Percentiles rank a stretch among this genome's conserved stretches.
Conservation (phyloP, 495 filamentous ascomycete species). For the Trichoderma erinaceum region DNA sequence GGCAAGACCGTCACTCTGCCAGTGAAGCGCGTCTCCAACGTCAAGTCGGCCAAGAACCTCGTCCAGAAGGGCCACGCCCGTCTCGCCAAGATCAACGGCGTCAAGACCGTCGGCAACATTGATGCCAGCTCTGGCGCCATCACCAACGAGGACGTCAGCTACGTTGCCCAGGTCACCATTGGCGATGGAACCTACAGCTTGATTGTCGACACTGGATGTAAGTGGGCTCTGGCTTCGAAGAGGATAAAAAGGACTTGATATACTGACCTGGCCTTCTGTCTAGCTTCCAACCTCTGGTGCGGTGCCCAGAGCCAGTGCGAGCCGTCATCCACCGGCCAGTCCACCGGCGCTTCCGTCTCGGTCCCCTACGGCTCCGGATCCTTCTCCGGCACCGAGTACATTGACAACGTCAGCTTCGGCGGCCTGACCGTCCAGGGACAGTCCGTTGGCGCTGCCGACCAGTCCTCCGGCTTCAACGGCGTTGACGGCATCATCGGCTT, state of each 20-base stretch:
- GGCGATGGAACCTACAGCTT: not conserved
- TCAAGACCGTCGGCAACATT: not conserved
- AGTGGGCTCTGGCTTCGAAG: not conserved
- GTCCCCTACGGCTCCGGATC: not conserved
- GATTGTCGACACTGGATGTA: not conserved
- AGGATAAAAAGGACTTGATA: not conserved
- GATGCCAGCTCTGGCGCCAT: not conserved
- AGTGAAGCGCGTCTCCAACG: not conserved
- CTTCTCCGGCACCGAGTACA: conserved; percentile 10
- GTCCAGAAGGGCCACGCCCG: not conserved
- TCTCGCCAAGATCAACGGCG: not conserved
- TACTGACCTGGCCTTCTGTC: not conserved
- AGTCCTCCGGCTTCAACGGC: conserved; percentile 23
- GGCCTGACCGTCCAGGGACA: conserved; percentile 19
- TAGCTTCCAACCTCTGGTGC: not conserved
- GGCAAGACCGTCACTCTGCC: not conserved
- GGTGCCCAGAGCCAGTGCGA: not conserved
- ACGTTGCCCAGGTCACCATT: not conserved
- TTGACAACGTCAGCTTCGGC: conserved; percentile 26
- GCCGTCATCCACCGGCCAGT: not conserved
- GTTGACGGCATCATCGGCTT: conserved; percentile 33
- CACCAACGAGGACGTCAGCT: not conserved
- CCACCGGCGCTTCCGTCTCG: not conserved
- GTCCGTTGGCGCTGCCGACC: conserved; percentile 20
- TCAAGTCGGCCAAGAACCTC: not conserved